Conservation (phyloP, 768 basidiomycete species). For the Gloeophyllum trabeum region DNA sequence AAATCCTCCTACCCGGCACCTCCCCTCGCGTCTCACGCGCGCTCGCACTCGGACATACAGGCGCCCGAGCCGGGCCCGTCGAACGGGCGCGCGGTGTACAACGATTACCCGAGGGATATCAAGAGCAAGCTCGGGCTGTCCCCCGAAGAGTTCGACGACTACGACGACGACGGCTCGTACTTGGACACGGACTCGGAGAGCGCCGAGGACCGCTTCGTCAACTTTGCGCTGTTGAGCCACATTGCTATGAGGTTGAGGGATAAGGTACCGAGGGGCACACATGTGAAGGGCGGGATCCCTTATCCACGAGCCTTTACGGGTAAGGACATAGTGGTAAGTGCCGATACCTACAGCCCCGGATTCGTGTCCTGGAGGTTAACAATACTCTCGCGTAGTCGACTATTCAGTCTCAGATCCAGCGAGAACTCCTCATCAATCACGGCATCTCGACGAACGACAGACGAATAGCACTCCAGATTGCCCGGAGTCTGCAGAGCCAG, state of each 20-base stretch:
- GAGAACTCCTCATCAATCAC: slow-evolving; percentile 69
- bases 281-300: slow-evolving; percentile 88
- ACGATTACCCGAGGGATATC: slow-evolving; percentile 17
- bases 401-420: slow-evolving; percentile 79
- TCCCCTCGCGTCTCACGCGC: background rate
- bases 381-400: too few relatives aligned
- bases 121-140: slow-evolving; percentile 30
- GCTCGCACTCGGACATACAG: background rate
- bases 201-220: slow-evolving; percentile 68
- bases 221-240: slow-evolving; percentile 79
- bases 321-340: slow-evolving; percentile 82
- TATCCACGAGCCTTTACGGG: slow-evolving; percentile 90
- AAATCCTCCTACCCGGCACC: background rate
- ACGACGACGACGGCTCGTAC: slow-evolving; percentile 40
- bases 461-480: slow-evolving; percentile 77
- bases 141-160: slow-evolving; percentile 36
- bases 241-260: slow-evolving; percentile 84
- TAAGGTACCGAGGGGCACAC: slow-evolving; percentile 76
- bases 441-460: slow-evolving; percentile 69
- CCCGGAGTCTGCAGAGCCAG: slow-evolving; percentile 82
- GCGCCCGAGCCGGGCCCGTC: too few relatives aligned
- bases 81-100: too few relatives aligned
- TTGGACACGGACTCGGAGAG: slow-evolving; percentile 18
- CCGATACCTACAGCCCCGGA: background rate
- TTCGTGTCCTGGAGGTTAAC: too few relatives aligned